Evolutionary conservation across 495 filamentous ascomycete genomes (phyloP).

Genomic region (Xylaria bambusicola): DNA sequence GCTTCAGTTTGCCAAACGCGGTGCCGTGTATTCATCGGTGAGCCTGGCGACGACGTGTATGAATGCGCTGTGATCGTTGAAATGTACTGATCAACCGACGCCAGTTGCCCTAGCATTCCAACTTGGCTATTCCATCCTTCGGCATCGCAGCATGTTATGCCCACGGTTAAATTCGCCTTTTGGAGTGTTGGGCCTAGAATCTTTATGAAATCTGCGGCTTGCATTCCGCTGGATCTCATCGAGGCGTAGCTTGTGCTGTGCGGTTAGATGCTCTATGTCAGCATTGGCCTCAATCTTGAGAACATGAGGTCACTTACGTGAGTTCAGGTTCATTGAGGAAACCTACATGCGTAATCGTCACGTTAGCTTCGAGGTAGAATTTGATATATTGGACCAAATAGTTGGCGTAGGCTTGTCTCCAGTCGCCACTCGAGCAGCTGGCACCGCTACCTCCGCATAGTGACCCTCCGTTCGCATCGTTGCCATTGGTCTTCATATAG

Average conservation of each 20-base stretch:
- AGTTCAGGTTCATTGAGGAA: constrained; percentile 55
- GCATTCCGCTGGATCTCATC: constrained; percentile 47
- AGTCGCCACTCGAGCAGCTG: constrained; percentile 52
- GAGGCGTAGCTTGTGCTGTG: constrained; percentile 44
- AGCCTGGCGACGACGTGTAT: constrained; percentile 44
- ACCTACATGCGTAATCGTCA: constrained; percentile 52
- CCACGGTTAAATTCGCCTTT: constrained; percentile 38
- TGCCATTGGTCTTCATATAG: constrained; percentile 61
- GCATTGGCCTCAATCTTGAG: not conserved
- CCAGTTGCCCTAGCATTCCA: constrained; percentile 44
- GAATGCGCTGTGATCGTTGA: constrained; percentile 47
- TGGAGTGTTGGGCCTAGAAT: constrained; percentile 49
- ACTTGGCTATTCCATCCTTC: constrained; percentile 48
- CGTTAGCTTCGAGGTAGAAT: constrained; percentile 48
- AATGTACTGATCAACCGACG: constrained; percentile 43
- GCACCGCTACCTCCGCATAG: constrained; percentile 50
- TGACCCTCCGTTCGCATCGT: constrained; percentile 51
- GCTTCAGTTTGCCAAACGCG: constrained; percentile 56
- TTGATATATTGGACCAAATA: constrained; percentile 55
- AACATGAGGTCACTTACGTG: constrained; percentile 22
- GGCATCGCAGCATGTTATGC: constrained; percentile 55
- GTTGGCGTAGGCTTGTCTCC: constrained; percentile 58
- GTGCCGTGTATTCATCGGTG: constrained; percentile 41
- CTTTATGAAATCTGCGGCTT: constrained; percentile 57
- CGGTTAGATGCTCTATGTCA: not conserved